phyloP scores from a whole-genome alignment of 2,329 filamentous ascomycete species.

The Cladosporium sp. region DNA sequence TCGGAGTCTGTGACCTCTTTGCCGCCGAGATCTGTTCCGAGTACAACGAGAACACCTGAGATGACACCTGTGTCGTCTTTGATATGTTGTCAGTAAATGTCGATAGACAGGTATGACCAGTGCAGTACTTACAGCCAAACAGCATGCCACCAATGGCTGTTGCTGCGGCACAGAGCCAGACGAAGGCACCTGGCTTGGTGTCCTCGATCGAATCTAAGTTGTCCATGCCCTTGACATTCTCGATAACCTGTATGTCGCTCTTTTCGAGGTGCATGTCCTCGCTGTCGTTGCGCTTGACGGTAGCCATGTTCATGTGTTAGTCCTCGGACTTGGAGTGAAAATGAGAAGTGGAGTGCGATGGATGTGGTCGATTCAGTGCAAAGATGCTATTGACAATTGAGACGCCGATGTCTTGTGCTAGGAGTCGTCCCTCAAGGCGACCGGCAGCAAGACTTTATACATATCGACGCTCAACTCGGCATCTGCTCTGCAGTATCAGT shows the following conservation, averaged over 20 bases:
- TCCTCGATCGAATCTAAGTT: slow-evolving; percentile 24
- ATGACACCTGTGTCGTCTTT: slow-evolving; percentile 23
- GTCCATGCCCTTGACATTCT: slow-evolving; percentile 14
- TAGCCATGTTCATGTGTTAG: not conserved
- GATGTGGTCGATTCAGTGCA: no score
- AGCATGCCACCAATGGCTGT: slow-evolving; percentile 25
- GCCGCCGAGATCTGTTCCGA: slow-evolving; percentile 1
- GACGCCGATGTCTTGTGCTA: not conserved
- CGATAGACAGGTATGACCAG: no score
- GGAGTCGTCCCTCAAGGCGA: not conserved
- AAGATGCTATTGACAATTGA: not conserved
- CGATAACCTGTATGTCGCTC: slow-evolving; percentile 9
- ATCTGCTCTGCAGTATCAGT: slow-evolving; percentile 2
- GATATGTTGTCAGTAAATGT: not conserved
- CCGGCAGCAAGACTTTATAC: not conserved
- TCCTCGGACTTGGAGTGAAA: not conserved
- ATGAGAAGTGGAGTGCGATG: not conserved
- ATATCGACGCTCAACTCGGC: not conserved
- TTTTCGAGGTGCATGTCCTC: slow-evolving; percentile 7
- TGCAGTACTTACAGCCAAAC: slow-evolving; percentile 19
- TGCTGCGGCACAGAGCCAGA: slow-evolving; percentile 23
- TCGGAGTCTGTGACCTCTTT: slow-evolving; percentile 16
- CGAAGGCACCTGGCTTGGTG: slow-evolving; percentile 22
- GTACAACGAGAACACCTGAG: slow-evolving; percentile 23
- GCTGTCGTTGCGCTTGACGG: slow-evolving; percentile 1